Conservation (phyloP, 495 filamentous ascomycete genomes). For the Aspergillus indologenus region DNA sequence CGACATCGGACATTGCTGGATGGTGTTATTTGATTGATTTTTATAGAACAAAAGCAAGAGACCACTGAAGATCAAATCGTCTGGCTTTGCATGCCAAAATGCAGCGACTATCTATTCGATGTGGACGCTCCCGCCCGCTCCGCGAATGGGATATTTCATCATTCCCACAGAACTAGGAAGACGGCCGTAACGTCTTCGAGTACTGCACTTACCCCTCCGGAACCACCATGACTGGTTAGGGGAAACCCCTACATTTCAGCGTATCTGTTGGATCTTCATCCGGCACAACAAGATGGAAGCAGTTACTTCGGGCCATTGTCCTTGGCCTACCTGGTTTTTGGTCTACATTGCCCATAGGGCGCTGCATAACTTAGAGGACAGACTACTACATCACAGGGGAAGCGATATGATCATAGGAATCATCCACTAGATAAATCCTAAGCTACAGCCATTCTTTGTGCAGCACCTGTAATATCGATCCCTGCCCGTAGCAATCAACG, state of each 20-base stretch:
- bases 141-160: not conserved
- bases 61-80: not conserved
- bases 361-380: not conserved
- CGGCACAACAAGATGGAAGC: not conserved
- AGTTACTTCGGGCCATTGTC: not conserved
- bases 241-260: not conserved
- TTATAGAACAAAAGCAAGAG: constrained; percentile 20
- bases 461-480: not conserved
- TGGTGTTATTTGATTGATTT: constrained; percentile 31
- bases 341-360: not conserved
- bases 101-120: not conserved
- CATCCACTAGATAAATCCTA: not conserved
- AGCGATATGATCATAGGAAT: not conserved
- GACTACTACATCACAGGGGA: not conserved
- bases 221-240: too few relatives aligned
- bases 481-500: not conserved
- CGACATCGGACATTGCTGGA: constrained; percentile 21
- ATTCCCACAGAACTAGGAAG: not conserved
- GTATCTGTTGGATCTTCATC: not conserved
- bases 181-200: not conserved
- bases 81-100: not conserved
- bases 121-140: not conserved
- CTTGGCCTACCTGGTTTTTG: not conserved
- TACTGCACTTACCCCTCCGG: not conserved
- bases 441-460: not conserved